Base-by-base conservation (phyloP, 2,329 filamentous ascomycete genomes). In the Venturia asperata region DNA sequence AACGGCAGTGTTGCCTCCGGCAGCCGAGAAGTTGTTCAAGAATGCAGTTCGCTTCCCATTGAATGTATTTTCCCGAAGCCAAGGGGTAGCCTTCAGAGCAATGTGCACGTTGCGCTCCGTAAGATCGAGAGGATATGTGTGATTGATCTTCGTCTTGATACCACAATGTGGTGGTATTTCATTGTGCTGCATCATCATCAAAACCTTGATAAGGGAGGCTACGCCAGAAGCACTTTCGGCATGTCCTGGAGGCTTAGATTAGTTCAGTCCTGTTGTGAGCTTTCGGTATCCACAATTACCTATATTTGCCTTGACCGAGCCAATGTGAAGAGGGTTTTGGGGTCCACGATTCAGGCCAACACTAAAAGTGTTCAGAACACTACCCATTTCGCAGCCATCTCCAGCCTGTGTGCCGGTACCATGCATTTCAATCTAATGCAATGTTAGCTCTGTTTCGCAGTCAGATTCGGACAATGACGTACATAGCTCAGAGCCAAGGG, bases 11-110 rank as follows among this genome's bases (percentile, higher is more conserved):
- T 77, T 78, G 3, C 75, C 74, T 17, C 76, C 76, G 13, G 74
- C 71, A 1, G 76, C 76, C 43, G 70, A 67, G 66, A 77, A 78
- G 66, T 76, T 77, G 68, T 77, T 77, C 39, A 78, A n/a, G 9
- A 74, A 39, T 13, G 70, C 69, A 17, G 61, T 58, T 10, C 70
- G 66, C 17, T 60, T 65, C 75, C 1, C 88, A 19, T 45, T 45
- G 21, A 41, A 11, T 10, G 27, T 30, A 13, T 47, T 34, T 3
- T 37, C 21, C 4, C 62, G 62, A 2, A 42, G 15, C 63, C 63
- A 64, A 17, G 63, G 49, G 10, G 63, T 64, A 19, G 63, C 27
- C 42, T 64, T 41, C n/a, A 64, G 37, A 17, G 49, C 63, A 6
- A 64, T 58, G n/a, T 45, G 27, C 7, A 60, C 49, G 64, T 71